A percentile compares a stretch with the other conserved stretches of the same genome.
Conservation (phyloP, 129 eudicot species). For the Escallonia herrerae region DNA sequence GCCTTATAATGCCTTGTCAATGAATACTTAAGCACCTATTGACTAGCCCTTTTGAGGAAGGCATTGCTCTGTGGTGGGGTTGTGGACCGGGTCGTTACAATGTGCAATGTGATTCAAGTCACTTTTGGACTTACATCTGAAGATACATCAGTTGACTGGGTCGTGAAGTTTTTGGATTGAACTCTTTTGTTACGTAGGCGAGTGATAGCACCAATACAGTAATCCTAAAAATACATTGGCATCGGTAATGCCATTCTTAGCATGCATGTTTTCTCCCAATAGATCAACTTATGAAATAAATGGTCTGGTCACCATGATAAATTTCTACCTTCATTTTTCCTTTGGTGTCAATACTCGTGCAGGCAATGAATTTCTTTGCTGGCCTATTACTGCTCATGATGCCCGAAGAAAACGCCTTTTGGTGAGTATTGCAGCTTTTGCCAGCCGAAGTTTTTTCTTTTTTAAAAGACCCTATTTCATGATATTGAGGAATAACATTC, state of each 20-base stretch:
- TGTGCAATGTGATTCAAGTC: too few species aligned
- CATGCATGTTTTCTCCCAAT: background rate
- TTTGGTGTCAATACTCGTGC: slow-evolving; percentile 22
- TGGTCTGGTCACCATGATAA: background rate
- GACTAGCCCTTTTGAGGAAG: too few species aligned
- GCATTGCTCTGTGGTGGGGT: too few species aligned
- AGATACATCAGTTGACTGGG: background rate
- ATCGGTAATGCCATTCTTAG: too few species aligned
- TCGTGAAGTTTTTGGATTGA: background rate
- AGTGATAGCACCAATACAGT: background rate
- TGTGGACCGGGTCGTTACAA: too few species aligned
- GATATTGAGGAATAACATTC: too few species aligned
- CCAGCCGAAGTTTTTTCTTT: background rate
- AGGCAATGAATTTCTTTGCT: slow-evolving; percentile 99
- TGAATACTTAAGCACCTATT: too few species aligned
- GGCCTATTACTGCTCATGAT: slow-evolving; percentile 88
- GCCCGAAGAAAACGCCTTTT: slow-evolving; percentile 99
- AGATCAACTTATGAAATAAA: background rate
- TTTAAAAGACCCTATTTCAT: too few species aligned
- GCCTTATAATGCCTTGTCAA: too few species aligned
- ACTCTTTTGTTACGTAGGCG: background rate
- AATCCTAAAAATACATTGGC: too few species aligned
- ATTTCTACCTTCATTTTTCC: slow-evolving; percentile 1
- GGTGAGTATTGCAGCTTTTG: slow-evolving; percentile 44
- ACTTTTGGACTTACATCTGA: background rate